Base-by-base conservation (phyloP, 2,329 filamentous ascomycete genomes). In the Coniochaeta prunicola region DNA sequence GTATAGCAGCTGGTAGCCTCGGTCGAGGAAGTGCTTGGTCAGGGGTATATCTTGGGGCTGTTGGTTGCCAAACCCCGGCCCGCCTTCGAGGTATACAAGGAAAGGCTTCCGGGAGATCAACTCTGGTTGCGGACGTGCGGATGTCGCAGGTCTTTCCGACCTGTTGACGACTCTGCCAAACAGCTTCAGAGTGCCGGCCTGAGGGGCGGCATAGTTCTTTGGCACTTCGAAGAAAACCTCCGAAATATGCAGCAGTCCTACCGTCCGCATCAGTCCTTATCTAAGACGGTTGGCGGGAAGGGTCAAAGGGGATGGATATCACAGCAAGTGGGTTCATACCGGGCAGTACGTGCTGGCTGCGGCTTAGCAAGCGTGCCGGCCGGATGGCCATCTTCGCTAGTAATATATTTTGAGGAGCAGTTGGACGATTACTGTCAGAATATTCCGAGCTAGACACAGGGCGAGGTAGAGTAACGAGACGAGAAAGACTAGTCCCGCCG, bases 161-260 rank as follows among this genome's bases (percentile, higher is more conserved):
- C 86, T 89, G 58, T 82, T 77, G 17, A 88, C 89, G 57, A 84
- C 88, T 57, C 91, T 87, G 34, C 84, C 92, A 71, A 96, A 97
- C 36, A 97, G 78, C 58, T 83, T 84, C 62, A 97, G 80, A 5
- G 77, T 84, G 54, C 82, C 83, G 31, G 79, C 76, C 3, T 76
- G 70, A 1, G 85, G 85, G 58, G 86, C 81, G 62, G 75, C 74
- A 72, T 96, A 89, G 75, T 96, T 89, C 61, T 90, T 80, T 3
- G 92, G 92, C 12, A 96, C 92, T 64, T 91, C 82, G 73, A 96
- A 96, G 77, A 91, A 89, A 67, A 93, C 81, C 71, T 96, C 92
- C 2, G 89, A 89, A 61, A 96, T 82, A 61, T 83, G 79, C 53
- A 96, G 79, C 69, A 87, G 88, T 55, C 91, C 91, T 91, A 58